Base-by-base conservation (phyloP, 2,329 filamentous ascomycete species). In the Fusarium setosum region DNA sequence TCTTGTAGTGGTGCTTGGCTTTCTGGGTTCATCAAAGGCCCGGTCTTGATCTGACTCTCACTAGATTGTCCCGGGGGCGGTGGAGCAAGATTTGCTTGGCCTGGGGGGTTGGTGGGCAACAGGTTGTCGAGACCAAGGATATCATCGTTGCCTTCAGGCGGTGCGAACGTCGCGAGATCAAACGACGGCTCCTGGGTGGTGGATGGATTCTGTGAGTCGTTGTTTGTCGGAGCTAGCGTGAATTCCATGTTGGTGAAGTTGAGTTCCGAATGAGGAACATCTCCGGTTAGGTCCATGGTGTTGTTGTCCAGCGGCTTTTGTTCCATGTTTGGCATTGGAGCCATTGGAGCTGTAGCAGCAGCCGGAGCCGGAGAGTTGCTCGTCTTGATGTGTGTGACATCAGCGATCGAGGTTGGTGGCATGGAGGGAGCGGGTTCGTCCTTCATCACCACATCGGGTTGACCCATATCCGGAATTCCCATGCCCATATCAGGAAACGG, bases 221-320 rank as follows among this genome's bases (percentile, higher is more conserved):
- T 73, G 47, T 74, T 77, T 9, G 79, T 63, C 1, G 84, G 82
- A 2, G 82, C 85, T 5, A 87, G 76, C 0, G 83, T 81, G 64
- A 88, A 88, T 32, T 84, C 80, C 83, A 87, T 87, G 63, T 87
- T 79, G 13, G 85, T 87, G 66, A 87, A 88, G 61, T 82, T 82
- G 8, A 82, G 77, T 50, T 82, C 80, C n/a, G 79, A 72, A 44
- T 76, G 52, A 18, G 65, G 54, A 9, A 66, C 66, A 21, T 61
- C 64, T 4, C 57, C 59, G 1, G 68, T 48, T 5, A 67, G 52
- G 17, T 68, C 68, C 52, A 68, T 63, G 20, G 67, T 62, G 40
- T 60, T 69, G n/a, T 69, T 71, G 17, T 65, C 69, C n/a, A 66
- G 35, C 8, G 65, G 56, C 47, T 69, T 71, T 20, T 71, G 64